Percentiles rank a stretch among this genome's conserved stretches.
phyloP scores from a whole-genome alignment of 768 basidiomycete species.

The Leccinum incarnatum region DNA sequence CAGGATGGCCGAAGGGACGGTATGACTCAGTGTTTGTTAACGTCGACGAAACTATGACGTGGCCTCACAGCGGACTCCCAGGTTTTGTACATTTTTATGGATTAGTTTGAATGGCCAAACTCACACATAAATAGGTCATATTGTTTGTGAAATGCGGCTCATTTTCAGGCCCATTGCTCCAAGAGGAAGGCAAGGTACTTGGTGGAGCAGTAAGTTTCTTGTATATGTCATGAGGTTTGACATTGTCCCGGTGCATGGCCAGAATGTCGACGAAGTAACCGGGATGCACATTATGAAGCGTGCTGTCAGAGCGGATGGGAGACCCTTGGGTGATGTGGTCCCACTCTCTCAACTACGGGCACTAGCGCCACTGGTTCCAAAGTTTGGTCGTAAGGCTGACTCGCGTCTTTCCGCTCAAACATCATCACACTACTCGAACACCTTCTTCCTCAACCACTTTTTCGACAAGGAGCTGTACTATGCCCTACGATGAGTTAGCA shows the following conservation, averaged over 20 bases:
- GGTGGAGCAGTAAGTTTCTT: conserved; percentile 12
- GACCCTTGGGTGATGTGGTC: conserved; percentile 26
- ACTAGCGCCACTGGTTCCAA: conserved; percentile 25
- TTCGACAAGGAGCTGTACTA: conserved; percentile 16
- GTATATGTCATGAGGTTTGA: conserved; percentile 28
- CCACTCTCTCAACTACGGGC: conserved; percentile 23
- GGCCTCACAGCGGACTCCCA: conserved; percentile 13
- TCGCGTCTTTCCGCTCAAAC: conserved; percentile 19
- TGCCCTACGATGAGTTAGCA: not conserved
- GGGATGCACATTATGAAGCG: conserved; percentile 24
- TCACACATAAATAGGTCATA: conserved; percentile 3
- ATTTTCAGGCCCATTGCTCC: no score
- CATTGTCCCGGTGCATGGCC: conserved; percentile 18
- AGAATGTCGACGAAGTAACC: conserved; percentile 13
- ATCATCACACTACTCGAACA: conserved; percentile 14
- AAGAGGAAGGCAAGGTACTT: not conserved
- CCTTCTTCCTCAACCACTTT: conserved; percentile 20
- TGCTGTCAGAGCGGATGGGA: conserved; percentile 6
- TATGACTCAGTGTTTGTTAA: no score
- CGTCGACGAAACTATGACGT: conserved; percentile 12
- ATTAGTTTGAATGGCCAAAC: no score
- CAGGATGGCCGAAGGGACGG: no score
- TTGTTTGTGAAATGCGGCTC: not conserved
- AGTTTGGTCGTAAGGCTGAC: conserved; percentile 26
- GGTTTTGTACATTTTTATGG: not conserved